These are phyloP conservation scores for Cyberlindnera nakhonratchasimensis DNA, from an alignment of 805 yeast genomes.

Conservation along the genomic window DNA sequence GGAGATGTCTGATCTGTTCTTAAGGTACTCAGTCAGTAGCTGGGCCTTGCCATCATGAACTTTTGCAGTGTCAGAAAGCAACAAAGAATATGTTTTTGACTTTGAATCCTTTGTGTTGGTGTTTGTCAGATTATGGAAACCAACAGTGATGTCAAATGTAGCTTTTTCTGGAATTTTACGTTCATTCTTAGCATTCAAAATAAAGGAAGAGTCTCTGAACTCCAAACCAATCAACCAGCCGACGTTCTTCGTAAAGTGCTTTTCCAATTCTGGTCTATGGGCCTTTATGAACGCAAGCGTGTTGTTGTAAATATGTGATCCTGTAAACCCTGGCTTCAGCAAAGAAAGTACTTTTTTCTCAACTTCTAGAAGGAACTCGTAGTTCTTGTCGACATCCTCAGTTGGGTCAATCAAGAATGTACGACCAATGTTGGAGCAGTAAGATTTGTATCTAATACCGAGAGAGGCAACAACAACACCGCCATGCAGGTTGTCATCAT, in stretches of 20 bases:
- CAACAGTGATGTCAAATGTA: slow-evolving; percentile 71
- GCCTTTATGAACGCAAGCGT: slow-evolving; percentile 56
- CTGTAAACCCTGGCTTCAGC: slow-evolving; percentile 61
- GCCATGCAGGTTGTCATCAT: slow-evolving; percentile 57
- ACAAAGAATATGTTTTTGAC: slow-evolving; percentile 61
- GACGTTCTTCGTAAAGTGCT: slow-evolving; percentile 67
- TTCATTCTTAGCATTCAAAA: slow-evolving; percentile 70
- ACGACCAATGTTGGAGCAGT: slow-evolving; percentile 84
- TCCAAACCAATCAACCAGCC: slow-evolving; percentile 92
- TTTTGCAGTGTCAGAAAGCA: slow-evolving; percentile 78
- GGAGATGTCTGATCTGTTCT: slow-evolving; percentile 69
- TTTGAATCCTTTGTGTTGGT: slow-evolving; percentile 43
- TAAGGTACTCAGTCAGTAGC: slow-evolving; percentile 70
- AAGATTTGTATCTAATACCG: slow-evolving; percentile 83
- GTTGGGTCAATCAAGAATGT: slow-evolving; percentile 90
- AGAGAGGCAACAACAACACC: slow-evolving; percentile 82
- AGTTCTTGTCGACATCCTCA: slow-evolving; percentile 69
- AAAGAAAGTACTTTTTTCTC: slow-evolving; percentile 60
- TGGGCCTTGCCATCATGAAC: slow-evolving; percentile 56
- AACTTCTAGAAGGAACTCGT: slow-evolving; percentile 67
- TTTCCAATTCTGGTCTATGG: slow-evolving; percentile 62
- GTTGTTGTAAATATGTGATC: slow-evolving; percentile 63
- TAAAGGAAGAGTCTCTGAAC: slow-evolving; percentile 74
- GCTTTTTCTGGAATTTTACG: slow-evolving; percentile 67
- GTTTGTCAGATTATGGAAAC: slow-evolving; percentile 62